Evolutionary conservation across 768 basidiomycete genomes (phyloP).

Genomic region (Hypsizygus marmoreus): DNA sequence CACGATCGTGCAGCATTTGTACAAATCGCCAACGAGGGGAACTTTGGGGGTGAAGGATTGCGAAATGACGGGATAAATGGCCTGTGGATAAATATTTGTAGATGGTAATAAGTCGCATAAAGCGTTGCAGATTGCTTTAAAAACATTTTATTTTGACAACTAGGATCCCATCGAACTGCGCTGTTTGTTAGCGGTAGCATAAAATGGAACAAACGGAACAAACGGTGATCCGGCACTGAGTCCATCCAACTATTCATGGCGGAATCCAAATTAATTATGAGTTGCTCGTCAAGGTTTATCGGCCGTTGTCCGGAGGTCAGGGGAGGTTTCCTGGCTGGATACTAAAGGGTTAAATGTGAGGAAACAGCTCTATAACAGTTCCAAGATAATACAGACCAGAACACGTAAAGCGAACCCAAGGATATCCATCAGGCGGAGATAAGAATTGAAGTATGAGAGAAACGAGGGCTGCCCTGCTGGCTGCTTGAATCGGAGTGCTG

Average conservation of each 20-base stretch:
- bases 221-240: conserved; percentile 61
- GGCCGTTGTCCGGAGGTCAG: conserved; percentile 49
- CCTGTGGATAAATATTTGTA: conserved; percentile 76
- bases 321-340: conserved; percentile 70
- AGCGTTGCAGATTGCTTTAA: conserved; percentile 62
- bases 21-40: conserved; percentile 78
- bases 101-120: conserved; percentile 43
- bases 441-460: conserved; percentile 57
- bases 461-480: conserved; percentile 57
- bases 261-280: conserved; percentile 74
- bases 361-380: background rate
- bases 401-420: conserved; percentile 59
- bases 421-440: conserved; percentile 61
- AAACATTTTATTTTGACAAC: conserved; percentile 36
- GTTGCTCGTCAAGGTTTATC: conserved; percentile 57
- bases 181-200: conserved; percentile 12
- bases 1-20: conserved; percentile 80
- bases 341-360: conserved; percentile 39
- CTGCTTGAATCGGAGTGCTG: conserved; percentile 58
- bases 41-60: conserved; percentile 39
- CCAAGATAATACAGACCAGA: too few species aligned
- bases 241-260: conserved; percentile 81
- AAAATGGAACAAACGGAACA: conserved; percentile 44
- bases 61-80: conserved; percentile 73
- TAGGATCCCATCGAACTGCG: conserved; percentile 47